Evolutionary conservation across 1,139 yeast species (phyloP).

Genomic region (Blastobotrys raffinosifermentans): DNA sequence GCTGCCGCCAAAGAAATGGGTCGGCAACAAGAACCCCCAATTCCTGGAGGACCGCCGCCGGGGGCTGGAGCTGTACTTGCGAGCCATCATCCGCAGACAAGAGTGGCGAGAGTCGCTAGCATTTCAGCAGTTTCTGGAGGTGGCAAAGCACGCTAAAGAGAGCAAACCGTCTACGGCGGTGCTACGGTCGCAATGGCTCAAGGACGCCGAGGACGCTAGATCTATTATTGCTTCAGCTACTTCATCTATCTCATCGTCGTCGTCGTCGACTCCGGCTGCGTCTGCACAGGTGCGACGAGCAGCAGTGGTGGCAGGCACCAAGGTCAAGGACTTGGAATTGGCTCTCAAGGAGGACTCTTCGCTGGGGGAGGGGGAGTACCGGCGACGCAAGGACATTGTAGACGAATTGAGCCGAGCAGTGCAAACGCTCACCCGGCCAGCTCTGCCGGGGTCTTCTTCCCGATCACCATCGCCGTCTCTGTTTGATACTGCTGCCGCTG

Average conservation of each 20-base stretch:
- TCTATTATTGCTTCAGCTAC: conserved; percentile 23
- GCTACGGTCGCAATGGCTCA: conserved; percentile 27
- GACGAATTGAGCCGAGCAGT: background rate
- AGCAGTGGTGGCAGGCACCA: conserved; percentile 24
- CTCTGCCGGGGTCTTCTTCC: conserved; percentile 5
- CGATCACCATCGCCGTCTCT: conserved; percentile 46
- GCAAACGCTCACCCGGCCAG: background rate
- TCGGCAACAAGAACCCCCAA: conserved; percentile 24
- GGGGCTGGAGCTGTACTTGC: conserved; percentile 30
- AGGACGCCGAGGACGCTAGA: conserved; percentile 22
- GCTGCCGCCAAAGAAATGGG: conserved; percentile 40
- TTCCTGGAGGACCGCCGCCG: conserved; percentile 30
- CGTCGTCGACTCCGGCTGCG: conserved; percentile 1
- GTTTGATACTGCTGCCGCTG: conserved; percentile 1
- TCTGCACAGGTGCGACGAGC: conserved; percentile 24
- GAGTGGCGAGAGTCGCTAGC: conserved; percentile 33
- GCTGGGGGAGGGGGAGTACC: conserved; percentile 28
- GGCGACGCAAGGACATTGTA: conserved; percentile 24
- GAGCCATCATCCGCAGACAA: conserved; percentile 30
- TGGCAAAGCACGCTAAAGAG: conserved; percentile 19
- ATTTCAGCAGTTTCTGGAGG: conserved; percentile 28
- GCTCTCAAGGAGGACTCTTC: conserved; percentile 18
- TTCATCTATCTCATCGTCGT: conserved; percentile 3
- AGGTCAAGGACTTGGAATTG: conserved; percentile 27
- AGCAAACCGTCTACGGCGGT: conserved; percentile 11